Evolutionary conservation across 176 grass and related monocot genomes (phyloP).

Genomic region (Eleusine coracana): DNA sequence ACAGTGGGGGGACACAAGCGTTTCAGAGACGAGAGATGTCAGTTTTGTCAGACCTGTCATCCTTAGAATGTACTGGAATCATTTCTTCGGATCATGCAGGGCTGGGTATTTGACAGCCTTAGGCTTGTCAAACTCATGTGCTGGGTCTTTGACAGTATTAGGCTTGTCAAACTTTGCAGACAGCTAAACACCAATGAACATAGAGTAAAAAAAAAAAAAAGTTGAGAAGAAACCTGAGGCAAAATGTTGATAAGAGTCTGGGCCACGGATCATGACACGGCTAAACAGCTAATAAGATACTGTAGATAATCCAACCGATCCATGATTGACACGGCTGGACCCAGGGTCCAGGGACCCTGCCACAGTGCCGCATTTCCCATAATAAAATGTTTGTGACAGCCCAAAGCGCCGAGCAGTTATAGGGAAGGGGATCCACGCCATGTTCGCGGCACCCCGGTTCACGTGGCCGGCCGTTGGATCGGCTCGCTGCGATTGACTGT

Average conservation of each 20-base stretch:
- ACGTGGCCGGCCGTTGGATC: constrained; percentile 30
- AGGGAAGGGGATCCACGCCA: constrained; percentile 13
- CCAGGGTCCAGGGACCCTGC: constrained; percentile 9
- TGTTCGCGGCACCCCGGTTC: constrained; percentile 40
- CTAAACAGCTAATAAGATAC: not conserved
- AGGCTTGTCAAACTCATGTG: not conserved
- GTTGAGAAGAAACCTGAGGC: not conserved
- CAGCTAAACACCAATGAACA: not conserved
- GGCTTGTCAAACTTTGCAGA: not conserved
- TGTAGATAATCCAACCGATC: not conserved
- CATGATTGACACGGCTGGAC: constrained; percentile 47
- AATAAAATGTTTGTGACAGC: constrained; percentile 43
- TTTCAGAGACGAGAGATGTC: not conserved
- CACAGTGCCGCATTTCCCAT: not conserved
- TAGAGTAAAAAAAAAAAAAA: not conserved
- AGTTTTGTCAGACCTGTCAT: constrained; percentile 10
- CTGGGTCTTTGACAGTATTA: constrained; percentile 7
- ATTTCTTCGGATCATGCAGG: not conserved
- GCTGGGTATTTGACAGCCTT: constrained; percentile 14
- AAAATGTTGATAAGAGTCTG: not conserved
- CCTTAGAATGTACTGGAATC: not conserved
- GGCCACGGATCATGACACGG: not conserved
- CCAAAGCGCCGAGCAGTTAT: not conserved
- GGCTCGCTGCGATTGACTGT: constrained; percentile 27
- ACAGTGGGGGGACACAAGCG: not conserved